Base-by-base conservation (phyloP, 208 protist species). In the Trypanosoma rangeli region DNA sequence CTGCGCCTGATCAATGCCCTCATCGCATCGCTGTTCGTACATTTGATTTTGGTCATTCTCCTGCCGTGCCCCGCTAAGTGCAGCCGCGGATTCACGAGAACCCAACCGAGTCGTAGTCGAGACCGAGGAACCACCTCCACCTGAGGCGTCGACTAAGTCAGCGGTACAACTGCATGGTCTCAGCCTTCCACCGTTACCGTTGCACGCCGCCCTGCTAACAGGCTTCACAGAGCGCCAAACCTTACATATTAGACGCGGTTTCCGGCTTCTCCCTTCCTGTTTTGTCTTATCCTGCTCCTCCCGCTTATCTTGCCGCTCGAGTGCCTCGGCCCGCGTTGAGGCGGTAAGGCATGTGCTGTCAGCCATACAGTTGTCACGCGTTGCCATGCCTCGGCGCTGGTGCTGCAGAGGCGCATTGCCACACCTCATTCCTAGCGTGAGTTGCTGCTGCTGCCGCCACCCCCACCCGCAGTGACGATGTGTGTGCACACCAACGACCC, bases 371-470 rank as follows among this genome's bases (percentile, higher is more conserved):
- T 2, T 48, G 26, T 62, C 29, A 26, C 1, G 49, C 22, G 55
- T 74, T 42, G 61, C 13, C 18, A 74, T 24, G 15, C 54, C 62
- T 29, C 70, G 48, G 22, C 60, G 28, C 54, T 67, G 60, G 62
- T 74, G 29, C 39, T 39, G 39, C 1, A 68, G 15, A 29, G 53
- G 0, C 15, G 58, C 35, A 64, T 18, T 39, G 22, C 39, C 54
- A 35, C 10, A 54, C 20, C 7, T 31, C 42, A 42, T 53, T 22
- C 53, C 29, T 0, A 61, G 39, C 20, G 33, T 12, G 44, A 67
- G 26, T n/a, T 57, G 62, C 39, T 57, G n/a, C 20, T 29, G 0
- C 53, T 42, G 33, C 37, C 42, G 49, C 22, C 22, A 49, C n/a
- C 20, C 0, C 53, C 37, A 33, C 37, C 42, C 29, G 9, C 22